Percentiles rank a stretch among this genome's conserved stretches.
Conservation (phyloP, 106 monocot species). For the Xerophyta viscosa region DNA sequence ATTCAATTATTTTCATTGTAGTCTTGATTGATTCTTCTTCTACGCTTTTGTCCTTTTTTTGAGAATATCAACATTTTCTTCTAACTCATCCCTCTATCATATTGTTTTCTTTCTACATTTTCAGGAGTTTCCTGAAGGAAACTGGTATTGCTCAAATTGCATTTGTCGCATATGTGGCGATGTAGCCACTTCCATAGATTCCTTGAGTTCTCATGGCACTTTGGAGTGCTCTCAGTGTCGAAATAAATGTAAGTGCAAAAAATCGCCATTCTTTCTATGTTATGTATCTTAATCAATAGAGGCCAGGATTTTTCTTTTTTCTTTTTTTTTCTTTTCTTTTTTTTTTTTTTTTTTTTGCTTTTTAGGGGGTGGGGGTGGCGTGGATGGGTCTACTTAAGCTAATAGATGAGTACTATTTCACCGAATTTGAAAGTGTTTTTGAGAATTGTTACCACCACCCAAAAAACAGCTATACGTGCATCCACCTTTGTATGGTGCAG, state of each 20-base stretch:
- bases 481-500: too few relatives aligned
- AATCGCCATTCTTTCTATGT: not conserved
- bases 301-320: slow-evolving; percentile 5
- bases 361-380: too few relatives aligned
- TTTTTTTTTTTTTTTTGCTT: slow-evolving; percentile 4
- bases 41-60: too few relatives aligned
- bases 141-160: slow-evolving; percentile 84
- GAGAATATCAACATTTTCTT: too few relatives aligned
- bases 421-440: too few relatives aligned
- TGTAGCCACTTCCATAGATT: slow-evolving; percentile 25
- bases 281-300: too few relatives aligned
- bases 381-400: too few relatives aligned
- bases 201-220: slow-evolving; percentile 21
- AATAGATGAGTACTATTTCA: too few relatives aligned
- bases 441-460: too few relatives aligned
- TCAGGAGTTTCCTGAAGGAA: slow-evolving; percentile 90
- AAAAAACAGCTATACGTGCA: too few relatives aligned
- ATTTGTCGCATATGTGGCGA: slow-evolving; percentile 56
- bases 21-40: too few relatives aligned
- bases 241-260: slow-evolving; percentile 53
- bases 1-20: too few relatives aligned
- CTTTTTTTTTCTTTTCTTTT: not conserved
- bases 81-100: slow-evolving; percentile 39
- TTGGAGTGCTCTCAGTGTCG: slow-evolving; percentile 78
- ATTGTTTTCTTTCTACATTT: not conserved